These are phyloP conservation scores for Phaeotremella fagi DNA, from an alignment of 768 basidiomycete species.

Conservation along the genomic window DNA sequence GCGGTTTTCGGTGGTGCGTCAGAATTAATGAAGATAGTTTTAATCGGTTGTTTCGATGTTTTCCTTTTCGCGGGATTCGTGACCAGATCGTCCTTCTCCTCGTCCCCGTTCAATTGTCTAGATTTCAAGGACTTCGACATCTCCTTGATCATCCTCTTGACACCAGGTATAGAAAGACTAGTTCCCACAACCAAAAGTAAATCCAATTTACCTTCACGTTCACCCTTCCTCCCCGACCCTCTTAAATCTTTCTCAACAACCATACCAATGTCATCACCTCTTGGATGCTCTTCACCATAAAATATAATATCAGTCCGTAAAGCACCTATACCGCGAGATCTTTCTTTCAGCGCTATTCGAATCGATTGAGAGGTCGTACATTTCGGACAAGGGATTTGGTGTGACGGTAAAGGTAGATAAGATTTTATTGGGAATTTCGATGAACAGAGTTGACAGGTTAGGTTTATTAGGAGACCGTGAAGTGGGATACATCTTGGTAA, in stretches of 20 bases:
- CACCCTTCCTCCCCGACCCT: conserved; percentile 49
- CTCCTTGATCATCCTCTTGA: conserved; percentile 84
- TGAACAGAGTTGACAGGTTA: conserved; percentile 78
- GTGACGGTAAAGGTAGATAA: conserved; percentile 59
- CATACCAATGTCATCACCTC: conserved; percentile 81
- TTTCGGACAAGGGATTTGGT: conserved; percentile 70
- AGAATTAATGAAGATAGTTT: conserved; percentile 74
- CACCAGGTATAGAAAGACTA: conserved; percentile 80
- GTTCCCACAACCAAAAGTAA: conserved; percentile 84
- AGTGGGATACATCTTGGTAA: conserved; percentile 77
- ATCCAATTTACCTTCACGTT: conserved; percentile 59
- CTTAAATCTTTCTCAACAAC: conserved; percentile 75
- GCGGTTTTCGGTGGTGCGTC: conserved; percentile 64
- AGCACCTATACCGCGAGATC: conserved; percentile 70
- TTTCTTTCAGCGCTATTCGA: conserved; percentile 69
- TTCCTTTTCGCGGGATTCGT: neutral
- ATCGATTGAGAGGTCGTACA: conserved; percentile 66
- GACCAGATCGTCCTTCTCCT: neutral
- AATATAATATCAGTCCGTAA: conserved; percentile 82
- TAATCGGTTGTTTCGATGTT: conserved; percentile 50
- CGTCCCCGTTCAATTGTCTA: neutral
- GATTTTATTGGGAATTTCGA: conserved; percentile 63
- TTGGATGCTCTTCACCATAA: conserved; percentile 77
- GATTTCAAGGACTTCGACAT: conserved; percentile 62
- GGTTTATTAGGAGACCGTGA: conserved; percentile 73